These are phyloP conservation scores for Aspergillus saccharolyticus DNA, from an alignment of 495 filamentous ascomycete genomes.

Conservation along the genomic window DNA sequence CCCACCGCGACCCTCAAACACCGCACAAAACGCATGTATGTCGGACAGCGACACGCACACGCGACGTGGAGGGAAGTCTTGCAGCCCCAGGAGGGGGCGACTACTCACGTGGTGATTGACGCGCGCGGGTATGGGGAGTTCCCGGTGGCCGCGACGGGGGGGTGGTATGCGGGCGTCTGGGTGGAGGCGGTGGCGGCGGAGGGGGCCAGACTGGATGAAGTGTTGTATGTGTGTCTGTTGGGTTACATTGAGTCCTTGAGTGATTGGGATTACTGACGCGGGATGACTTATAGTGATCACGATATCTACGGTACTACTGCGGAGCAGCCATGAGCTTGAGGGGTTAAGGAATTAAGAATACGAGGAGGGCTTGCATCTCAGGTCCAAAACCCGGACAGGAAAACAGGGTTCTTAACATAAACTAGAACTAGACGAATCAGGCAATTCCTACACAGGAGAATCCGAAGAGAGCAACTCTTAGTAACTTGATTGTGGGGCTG, in stretches of 20 bases:
- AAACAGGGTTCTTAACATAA: no score
- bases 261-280: not conserved
- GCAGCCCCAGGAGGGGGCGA: no score
- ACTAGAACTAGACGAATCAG: not conserved
- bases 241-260: not conserved
- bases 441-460: not conserved
- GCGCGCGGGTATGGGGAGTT: slow-evolving; percentile 8
- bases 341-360: no score
- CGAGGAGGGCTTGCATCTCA: no score
- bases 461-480: not conserved
- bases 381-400: no score
- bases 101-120: slow-evolving; percentile 3
- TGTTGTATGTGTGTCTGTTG: slow-evolving; percentile 6
- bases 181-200: not conserved
- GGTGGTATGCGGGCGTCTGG: slow-evolving; percentile 2
- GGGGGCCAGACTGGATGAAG: not conserved
- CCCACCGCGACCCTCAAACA: not conserved
- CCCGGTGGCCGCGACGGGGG: not conserved
- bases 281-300: no score
- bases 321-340: no score
- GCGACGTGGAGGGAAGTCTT: slow-evolving; percentile 11
- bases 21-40: slow-evolving; percentile 10
- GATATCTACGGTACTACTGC: slow-evolving; percentile 3
- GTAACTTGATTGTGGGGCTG: not conserved
- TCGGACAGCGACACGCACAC: slow-evolving; percentile 1